Evolutionary conservation across 2,329 filamentous ascomycete species (phyloP), one percentile per base, ranked within the genome.

Genomic region (Trichoderma pleuroti): DNA sequence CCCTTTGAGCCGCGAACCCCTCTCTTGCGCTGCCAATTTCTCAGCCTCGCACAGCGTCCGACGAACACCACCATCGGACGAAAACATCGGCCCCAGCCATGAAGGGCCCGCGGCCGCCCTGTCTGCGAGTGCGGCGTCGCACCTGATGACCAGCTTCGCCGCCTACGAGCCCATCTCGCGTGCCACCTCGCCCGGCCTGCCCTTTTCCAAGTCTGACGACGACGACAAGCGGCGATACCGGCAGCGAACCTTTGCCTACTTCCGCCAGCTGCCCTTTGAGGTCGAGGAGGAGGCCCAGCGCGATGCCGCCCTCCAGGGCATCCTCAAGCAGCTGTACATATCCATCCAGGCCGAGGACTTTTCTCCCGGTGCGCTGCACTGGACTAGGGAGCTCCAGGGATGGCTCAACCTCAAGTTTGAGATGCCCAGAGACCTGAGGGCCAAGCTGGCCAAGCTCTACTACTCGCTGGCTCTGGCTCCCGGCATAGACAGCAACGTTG

Each of bases 321-420:
- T 98, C 76, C 86, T 98, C 75, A 96, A 94, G 80, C 93, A 97
- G 78, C 90, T 99, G 34, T 98, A 97, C 80, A 93, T 98, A 76
- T 89, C 95, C 70, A 86, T 99, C 73, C 91, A 94, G 78, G 92
- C 96, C 4, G 94, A 97, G 74, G 96, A 99, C 81, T 98, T 98
- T 81, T 91, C 92, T 28, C 93, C 95, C 0, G 96, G 96, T 39
- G 96, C 95, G 32, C 86, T 97, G 72, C 95, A 99, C 82, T 99
- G 96, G 96, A 98, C 96, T 18, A 90, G 95, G 75, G 96, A 99
- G 87, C 90, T 99, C 61, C 90, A 94, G 78, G 93, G 92, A 81
- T 99, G 97, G 96, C 86, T 99, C 74, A 92, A 92, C 68, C 89
- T 99, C 81, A 99, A 99, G 85, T 99, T 99, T 79, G 95, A 99